A percentile compares a stretch with the other conserved stretches of the same genome.
Evolutionary conservation across 495 filamentous ascomycete genomes (phyloP).

Genomic region (Podospora anserina): DNA sequence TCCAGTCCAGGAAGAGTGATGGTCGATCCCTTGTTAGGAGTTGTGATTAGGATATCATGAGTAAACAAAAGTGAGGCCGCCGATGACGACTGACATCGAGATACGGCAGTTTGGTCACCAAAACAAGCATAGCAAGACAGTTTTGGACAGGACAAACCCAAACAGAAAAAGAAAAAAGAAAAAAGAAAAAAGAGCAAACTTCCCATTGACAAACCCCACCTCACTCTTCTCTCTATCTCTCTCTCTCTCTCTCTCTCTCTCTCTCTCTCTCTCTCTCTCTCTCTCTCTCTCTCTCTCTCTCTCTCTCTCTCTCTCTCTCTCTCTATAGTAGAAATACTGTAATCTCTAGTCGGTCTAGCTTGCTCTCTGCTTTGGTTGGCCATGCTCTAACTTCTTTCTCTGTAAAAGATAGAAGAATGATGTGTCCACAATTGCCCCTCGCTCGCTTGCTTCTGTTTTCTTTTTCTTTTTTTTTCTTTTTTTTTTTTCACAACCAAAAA

Average conservation of each 20-base stretch:
- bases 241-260: too few relatives aligned
- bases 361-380: not conserved
- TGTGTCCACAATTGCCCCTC: not conserved
- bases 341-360: not conserved
- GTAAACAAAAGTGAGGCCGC: not conserved
- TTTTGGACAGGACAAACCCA: not conserved
- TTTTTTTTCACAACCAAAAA: not conserved
- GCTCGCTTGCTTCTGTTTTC: not conserved
- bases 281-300: too few relatives aligned
- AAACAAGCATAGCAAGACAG: not conserved
- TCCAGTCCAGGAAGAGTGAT: not conserved
- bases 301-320: not conserved
- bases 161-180: not conserved
- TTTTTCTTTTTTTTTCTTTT: not conserved
- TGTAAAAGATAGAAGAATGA: not conserved
- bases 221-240: too few relatives aligned
- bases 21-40: not conserved
- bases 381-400: not conserved
- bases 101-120: too few relatives aligned
- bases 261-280: not conserved
- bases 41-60: not conserved
- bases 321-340: not conserved
- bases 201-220: not conserved
- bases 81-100: not conserved
- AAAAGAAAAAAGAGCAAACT: not conserved